Evolutionary conservation across 2,329 filamentous ascomycete genomes (phyloP).

Genomic region (Fusarium sp.): DNA sequence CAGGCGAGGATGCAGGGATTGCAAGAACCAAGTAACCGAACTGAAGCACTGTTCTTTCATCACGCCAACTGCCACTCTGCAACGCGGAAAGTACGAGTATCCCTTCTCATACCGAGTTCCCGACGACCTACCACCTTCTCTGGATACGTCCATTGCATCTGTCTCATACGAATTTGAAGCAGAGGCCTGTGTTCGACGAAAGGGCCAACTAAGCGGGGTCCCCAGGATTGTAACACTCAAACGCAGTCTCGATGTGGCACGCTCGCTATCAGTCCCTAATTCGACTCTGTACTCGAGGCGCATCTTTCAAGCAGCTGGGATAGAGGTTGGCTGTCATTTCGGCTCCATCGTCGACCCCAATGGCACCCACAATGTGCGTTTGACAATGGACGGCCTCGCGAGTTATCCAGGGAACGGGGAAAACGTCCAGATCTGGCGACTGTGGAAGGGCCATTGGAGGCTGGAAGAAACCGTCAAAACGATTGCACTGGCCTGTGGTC

Average conservation of each 20-base stretch:
- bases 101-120: constrained; percentile 89
- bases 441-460: constrained; percentile 91
- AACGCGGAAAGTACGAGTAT: constrained; percentile 59
- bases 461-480: constrained; percentile 87
- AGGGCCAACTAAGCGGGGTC: constrained; percentile 51
- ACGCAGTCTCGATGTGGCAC: constrained; percentile 77
- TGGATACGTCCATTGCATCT: constrained; percentile 76
- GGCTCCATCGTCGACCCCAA: constrained; percentile 85
- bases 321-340: constrained; percentile 84
- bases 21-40: constrained; percentile 28
- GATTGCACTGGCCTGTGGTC: constrained; percentile 79
- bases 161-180: constrained; percentile 84
- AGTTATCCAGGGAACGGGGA: constrained; percentile 73
- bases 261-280: constrained; percentile 78
- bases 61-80: not conserved
- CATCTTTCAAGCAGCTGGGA: constrained; percentile 90
- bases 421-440: constrained; percentile 79
- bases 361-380: constrained; percentile 68
- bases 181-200: constrained; percentile 68
- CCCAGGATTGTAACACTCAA: constrained; percentile 68
- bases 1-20: constrained; percentile 23
- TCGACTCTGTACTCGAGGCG: constrained; percentile 77
- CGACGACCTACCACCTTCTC: constrained; percentile 84
- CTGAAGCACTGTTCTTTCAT: constrained; percentile 32
- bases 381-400: constrained; percentile 69